Evolutionary conservation across 164 flowering plant species (phyloP), one percentile per base, ranked within the genome.

Genomic region (Piper longum): DNA sequence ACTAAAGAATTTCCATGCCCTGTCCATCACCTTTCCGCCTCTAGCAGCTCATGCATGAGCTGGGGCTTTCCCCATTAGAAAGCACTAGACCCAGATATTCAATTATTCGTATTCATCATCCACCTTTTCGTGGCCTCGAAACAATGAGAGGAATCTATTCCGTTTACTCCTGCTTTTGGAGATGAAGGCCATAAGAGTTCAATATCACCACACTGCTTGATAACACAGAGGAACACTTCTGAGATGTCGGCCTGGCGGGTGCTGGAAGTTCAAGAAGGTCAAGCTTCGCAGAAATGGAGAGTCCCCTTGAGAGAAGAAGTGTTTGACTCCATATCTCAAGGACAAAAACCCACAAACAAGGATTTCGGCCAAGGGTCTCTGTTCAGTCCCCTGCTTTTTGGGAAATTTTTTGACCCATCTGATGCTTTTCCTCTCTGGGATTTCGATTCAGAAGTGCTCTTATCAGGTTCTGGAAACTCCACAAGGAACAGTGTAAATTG

Each of bases 381-480:
- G 58, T 92, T 89, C 73, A 89, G 96, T 67, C 96, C 96, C 0
- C 62, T 85, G 60, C 65, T 88, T 76, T 92, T 86, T 64, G 93
- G 90, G 12, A 89, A 86, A 55, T 89, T 82, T 66, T 92, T 92
- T 63, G 95, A 92, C 71, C 98, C 96, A 41, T 82, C 96, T 8
- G 98, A 88, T 76, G 96, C 98, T 8, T 92, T 92, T 73, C 96
- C 96, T 2, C 70, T 87, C 0, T 92, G 96, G 98, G 96, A 89
- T 44, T 87, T 92, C 60, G 89, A 92, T 19, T 72, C 92, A 0
- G 85, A 83, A 55, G 62, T 73, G 43, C 73, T 89, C 66, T 61
- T 89, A 43, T 72, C 85, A 2, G 70, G 70, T 58, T 73, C 76
- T 12, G 67, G 75, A 39, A 73, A 69, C 61, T 75, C 81, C 0